Conservation (phyloP, 2,329 filamentous ascomycete species). For the Clonostachys byssicola region DNA sequence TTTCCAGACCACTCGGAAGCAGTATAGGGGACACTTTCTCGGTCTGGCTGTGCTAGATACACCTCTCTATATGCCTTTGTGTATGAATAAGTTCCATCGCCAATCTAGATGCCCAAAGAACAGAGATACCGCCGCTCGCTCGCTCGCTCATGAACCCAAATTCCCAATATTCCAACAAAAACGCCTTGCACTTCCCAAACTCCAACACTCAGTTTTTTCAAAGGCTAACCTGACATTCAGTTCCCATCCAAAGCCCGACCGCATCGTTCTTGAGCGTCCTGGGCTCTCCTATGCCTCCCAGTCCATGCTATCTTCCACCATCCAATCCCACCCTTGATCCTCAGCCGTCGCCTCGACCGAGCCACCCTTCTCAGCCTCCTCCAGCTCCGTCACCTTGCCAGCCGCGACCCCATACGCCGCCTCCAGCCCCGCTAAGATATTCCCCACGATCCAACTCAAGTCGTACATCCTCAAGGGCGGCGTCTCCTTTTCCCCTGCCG, state of each 20-base stretch:
- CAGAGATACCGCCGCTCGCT: too few species aligned
- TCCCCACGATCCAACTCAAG: conserved; percentile 52
- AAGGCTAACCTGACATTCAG: too few species aligned
- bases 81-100: too few species aligned
- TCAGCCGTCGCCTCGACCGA: background rate
- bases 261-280: too few species aligned
- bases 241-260: too few species aligned
- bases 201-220: too few species aligned
- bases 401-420: conserved; percentile 49
- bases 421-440: conserved; percentile 56
- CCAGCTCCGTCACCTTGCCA: conserved; percentile 25
- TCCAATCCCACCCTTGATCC: conserved; percentile 28
- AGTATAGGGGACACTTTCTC: too few species aligned
- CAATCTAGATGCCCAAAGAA: too few species aligned
- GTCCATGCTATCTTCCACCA: conserved; percentile 30
- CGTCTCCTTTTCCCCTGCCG: conserved; percentile 26
- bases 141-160: too few species aligned
- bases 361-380: conserved; percentile 1
- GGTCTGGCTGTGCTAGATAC: too few species aligned
- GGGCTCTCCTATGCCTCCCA: conserved; percentile 18
- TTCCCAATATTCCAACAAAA: background rate
- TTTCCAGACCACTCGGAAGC: too few species aligned
- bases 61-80: too few species aligned
- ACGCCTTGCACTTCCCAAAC: background rate
- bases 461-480: conserved; percentile 53